Conservation (phyloP, 1,284 basidiomycete genomes). For the Exsudoporus floridanus region DNA sequence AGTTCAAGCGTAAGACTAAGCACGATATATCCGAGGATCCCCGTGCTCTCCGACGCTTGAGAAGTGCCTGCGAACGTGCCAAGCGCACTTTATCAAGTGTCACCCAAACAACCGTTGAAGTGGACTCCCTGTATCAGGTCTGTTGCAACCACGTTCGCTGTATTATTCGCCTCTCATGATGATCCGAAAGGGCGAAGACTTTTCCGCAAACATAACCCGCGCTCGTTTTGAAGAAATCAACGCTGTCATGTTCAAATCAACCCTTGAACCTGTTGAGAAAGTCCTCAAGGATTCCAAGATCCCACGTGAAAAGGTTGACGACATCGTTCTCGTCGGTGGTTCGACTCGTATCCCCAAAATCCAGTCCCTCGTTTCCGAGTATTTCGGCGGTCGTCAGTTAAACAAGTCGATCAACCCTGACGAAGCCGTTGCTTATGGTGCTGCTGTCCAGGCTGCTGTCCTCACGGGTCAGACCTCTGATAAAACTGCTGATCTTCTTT, state of each 20-base stretch:
- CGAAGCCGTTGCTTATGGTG: slow-evolving; percentile 94
- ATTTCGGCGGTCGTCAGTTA: slow-evolving; percentile 94
- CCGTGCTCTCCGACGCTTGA: slow-evolving; percentile 92
- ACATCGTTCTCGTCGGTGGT: slow-evolving; percentile 99
- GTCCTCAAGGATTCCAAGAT: slow-evolving; percentile 99
- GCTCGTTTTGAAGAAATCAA: slow-evolving; percentile 99
- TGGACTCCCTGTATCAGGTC: slow-evolving; percentile 96
- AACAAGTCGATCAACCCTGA: slow-evolving; percentile 99
- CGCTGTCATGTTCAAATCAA: slow-evolving; percentile 91
- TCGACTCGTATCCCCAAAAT: slow-evolving; percentile 99
- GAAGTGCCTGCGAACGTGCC: slow-evolving; percentile 97
- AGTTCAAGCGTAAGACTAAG: slow-evolving; percentile 98
- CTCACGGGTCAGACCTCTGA: slow-evolving; percentile 96
- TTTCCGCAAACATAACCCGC: slow-evolving; percentile 95
- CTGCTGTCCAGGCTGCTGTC: slow-evolving; percentile 95
- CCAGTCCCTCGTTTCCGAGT: slow-evolving; percentile 96
- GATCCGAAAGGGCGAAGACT: slow-evolving; percentile 74
- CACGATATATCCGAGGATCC: slow-evolving; percentile 95
- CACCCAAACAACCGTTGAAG: slow-evolving; percentile 97
- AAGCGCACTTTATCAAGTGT: slow-evolving; percentile 98
- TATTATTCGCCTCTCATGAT: slow-evolving; percentile 12
- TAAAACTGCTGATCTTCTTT: slow-evolving; percentile 91
- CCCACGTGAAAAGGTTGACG: slow-evolving; percentile 94
- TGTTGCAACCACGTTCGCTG: slow-evolving; percentile 20
- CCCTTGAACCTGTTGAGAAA: slow-evolving; percentile 97